phyloP scores from a whole-genome alignment of 371 early-diverging fungal genomes.

The Syncephalastrum monosporum region DNA sequence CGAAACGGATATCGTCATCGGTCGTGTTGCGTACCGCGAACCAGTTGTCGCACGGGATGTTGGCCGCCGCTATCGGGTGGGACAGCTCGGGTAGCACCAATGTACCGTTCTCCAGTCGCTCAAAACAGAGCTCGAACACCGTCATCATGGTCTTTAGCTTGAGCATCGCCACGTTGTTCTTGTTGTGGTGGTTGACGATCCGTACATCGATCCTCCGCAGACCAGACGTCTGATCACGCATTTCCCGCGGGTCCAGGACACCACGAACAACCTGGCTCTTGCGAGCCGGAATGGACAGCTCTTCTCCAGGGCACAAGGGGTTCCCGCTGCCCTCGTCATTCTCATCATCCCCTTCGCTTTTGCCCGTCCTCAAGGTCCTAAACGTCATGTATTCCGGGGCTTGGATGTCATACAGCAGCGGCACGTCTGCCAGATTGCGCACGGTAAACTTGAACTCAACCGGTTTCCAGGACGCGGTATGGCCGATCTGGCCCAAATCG shows the following conservation, averaged over 20 bases:
- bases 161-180: constrained; percentile 55
- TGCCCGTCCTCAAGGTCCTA: constrained; percentile 21
- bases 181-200: constrained; percentile 69
- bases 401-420: constrained; percentile 61
- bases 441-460: constrained; percentile 60
- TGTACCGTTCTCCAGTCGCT: constrained; percentile 66
- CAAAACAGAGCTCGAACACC: constrained; percentile 75
- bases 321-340: constrained; percentile 8
- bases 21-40: constrained; percentile 77
- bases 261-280: constrained; percentile 48
- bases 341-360: constrained; percentile 6
- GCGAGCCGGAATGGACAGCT: constrained; percentile 32
- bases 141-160: constrained; percentile 65
- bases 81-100: constrained; percentile 71
- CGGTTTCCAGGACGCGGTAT: constrained; percentile 71
- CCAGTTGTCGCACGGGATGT: constrained; percentile 78
- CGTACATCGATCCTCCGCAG: constrained; percentile 47
- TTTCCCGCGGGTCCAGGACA: constrained; percentile 56
- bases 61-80: constrained; percentile 62
- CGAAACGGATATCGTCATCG: constrained; percentile 78
- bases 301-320: constrained; percentile 20
- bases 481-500: constrained; percentile 78
- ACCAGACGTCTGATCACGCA: constrained; percentile 57
- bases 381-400: constrained; percentile 51
- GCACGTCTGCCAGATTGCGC: constrained; percentile 65